Conservation (phyloP, 1,284 basidiomycete genomes). For the Bjerkandera adusta region DNA sequence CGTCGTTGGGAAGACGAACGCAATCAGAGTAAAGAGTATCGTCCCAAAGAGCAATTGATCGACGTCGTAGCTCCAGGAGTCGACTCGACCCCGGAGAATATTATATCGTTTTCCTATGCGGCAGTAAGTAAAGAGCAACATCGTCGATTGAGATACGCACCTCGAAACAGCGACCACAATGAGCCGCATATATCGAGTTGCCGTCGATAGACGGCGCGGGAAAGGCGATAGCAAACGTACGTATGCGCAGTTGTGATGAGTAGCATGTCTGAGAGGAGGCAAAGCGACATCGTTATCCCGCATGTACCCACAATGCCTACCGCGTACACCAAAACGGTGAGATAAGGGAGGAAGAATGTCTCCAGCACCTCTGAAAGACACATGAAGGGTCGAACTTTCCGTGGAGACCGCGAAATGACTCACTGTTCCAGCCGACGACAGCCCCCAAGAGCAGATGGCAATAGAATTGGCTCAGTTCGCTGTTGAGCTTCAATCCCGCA, state of each 20-base stretch:
- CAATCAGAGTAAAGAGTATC: constrained; percentile 88
- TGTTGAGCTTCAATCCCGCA: constrained; percentile 94
- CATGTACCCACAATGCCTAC: constrained; percentile 56
- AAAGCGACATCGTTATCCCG: constrained; percentile 72
- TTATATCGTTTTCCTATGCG: constrained; percentile 82
- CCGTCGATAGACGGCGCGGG: constrained; percentile 62
- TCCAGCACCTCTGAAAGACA: constrained; percentile 35
- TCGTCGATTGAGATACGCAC: constrained; percentile 38
- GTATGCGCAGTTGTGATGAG: constrained; percentile 74
- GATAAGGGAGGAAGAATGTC: constrained; percentile 34
- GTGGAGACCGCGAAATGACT: neutral
- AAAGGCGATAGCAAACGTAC: constrained; percentile 67
- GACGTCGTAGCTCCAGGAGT: constrained; percentile 88
- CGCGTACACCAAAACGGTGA: constrained; percentile 45
- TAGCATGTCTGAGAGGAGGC: constrained; percentile 67
- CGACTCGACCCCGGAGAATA: constrained; percentile 77
- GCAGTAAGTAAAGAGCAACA: constrained; percentile 7
- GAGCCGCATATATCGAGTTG: constrained; percentile 63
- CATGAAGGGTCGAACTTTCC: neutral
- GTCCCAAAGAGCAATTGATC: constrained; percentile 95
- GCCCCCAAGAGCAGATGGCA: constrained; percentile 66
- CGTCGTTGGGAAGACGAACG: constrained; percentile 91
- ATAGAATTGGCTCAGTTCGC: constrained; percentile 85
- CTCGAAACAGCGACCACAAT: constrained; percentile 94
- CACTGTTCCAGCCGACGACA: constrained; percentile 69